These are phyloP conservation scores for Backusella luteola DNA, from an alignment of 192 early-diverging fungal species.

Conservation along the genomic window DNA sequence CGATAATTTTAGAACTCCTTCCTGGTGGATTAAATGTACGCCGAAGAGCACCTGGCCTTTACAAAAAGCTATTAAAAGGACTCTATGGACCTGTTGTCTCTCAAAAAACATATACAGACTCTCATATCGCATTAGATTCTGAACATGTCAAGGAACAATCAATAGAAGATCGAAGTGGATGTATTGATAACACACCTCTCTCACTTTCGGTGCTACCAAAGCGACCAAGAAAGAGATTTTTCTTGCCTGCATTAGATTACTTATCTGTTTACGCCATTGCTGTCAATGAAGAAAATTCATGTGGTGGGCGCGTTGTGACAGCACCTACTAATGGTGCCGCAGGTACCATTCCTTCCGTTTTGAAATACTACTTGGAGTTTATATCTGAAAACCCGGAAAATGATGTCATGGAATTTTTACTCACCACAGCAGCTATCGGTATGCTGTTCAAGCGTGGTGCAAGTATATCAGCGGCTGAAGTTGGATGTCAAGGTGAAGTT, in stretches of 20 bases:
- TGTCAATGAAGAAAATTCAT: conserved; percentile 91
- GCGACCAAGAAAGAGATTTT: conserved; percentile 50
- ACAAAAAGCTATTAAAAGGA: conserved; percentile 82
- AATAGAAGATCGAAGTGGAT: background rate
- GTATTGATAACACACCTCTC: conserved; percentile 19
- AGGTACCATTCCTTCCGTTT: conserved; percentile 89
- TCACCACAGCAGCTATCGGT: conserved; percentile 91
- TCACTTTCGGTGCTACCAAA: conserved; percentile 37
- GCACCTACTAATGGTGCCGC: conserved; percentile 97
- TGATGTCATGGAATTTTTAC: conserved; percentile 88
- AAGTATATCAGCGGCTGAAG: conserved; percentile 89
- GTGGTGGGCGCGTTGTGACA: conserved; percentile 83
- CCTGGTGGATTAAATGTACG: conserved; percentile 81
- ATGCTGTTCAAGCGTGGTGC: conserved; percentile 98
- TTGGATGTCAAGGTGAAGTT: conserved; percentile 97
- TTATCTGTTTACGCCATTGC: conserved; percentile 92
- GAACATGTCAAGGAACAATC: background rate
- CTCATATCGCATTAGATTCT: conserved; percentile 11
- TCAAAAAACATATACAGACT: conserved; percentile 30
- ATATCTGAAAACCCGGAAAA: conserved; percentile 81
- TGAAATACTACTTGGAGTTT: conserved; percentile 96
- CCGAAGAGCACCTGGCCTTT: conserved; percentile 84
- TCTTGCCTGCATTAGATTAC: conserved; percentile 86
- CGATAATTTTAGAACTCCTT: conserved; percentile 47
- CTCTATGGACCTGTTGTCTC: conserved; percentile 51